Conservation (phyloP, 805 yeast species). For the Starmerella roubikii region DNA sequence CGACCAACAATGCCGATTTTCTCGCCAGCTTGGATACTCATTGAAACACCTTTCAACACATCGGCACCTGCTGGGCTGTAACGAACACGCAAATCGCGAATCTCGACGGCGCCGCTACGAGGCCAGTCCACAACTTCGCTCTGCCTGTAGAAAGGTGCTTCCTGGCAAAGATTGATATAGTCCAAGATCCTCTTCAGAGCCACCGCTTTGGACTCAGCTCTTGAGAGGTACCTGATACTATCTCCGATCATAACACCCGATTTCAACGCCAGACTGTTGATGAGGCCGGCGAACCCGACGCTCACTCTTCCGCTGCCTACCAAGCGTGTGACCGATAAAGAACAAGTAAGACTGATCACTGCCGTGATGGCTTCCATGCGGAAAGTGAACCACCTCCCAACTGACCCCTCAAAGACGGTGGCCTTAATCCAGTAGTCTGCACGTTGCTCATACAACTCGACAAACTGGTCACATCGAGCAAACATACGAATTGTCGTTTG, state of each 20-base stretch:
- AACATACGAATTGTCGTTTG: constrained; percentile 56
- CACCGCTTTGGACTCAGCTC: constrained; percentile 82
- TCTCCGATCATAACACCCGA: constrained; percentile 73
- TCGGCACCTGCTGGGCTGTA: constrained; percentile 65
- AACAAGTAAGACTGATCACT: constrained; percentile 60
- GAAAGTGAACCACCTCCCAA: constrained; percentile 45
- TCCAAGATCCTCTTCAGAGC: constrained; percentile 88
- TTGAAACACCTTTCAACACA: constrained; percentile 67
- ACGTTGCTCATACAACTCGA: constrained; percentile 31
- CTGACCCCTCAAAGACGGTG: constrained; percentile 64
- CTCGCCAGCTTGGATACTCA: constrained; percentile 54
- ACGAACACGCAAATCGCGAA: constrained; percentile 59
- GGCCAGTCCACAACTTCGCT: constrained; percentile 74
- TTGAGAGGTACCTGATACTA: constrained; percentile 87
- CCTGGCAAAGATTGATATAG: constrained; percentile 59
- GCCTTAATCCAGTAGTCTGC: constrained; percentile 14
- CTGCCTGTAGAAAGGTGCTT: constrained; percentile 58
- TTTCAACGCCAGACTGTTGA: constrained; percentile 72
- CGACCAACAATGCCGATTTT: constrained; percentile 91
- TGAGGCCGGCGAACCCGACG: constrained; percentile 82
- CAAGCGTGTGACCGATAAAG: constrained; percentile 49
- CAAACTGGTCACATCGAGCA: constrained; percentile 43
- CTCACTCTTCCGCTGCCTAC: constrained; percentile 60
- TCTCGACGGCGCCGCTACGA: constrained; percentile 46
- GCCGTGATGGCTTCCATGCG: constrained; percentile 87